Percentiles rank a stretch among this genome's conserved stretches.
These are phyloP conservation scores for Eremothecium coryli DNA, from an alignment of 1,139 yeast species.

Conservation along the genomic window DNA sequence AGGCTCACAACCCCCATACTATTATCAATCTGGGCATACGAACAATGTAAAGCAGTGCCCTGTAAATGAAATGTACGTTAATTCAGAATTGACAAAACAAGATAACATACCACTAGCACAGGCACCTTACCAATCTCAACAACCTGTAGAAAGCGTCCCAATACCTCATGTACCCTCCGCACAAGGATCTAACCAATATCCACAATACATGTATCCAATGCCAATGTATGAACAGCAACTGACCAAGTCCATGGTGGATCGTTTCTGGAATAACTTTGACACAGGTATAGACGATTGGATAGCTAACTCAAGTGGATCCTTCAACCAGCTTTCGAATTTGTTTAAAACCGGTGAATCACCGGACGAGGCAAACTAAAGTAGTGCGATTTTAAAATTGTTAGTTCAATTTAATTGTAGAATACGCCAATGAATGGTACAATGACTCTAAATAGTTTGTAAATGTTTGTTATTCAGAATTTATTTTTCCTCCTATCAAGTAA, in stretches of 20 bases:
- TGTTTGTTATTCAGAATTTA: no score
- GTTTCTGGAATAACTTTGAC: slow-evolving; percentile 9
- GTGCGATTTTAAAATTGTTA: not conserved
- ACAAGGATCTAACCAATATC: not conserved
- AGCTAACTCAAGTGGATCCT: slow-evolving; percentile 1
- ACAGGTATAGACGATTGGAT: slow-evolving; percentile 5
- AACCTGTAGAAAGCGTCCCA: not conserved
- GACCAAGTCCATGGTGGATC: slow-evolving; percentile 7
- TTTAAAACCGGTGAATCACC: slow-evolving; percentile 2
- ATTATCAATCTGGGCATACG: not conserved
- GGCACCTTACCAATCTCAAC: not conserved
- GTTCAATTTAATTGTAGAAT: no score
- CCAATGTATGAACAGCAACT: not conserved
- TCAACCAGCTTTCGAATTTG: slow-evolving; percentile 3
- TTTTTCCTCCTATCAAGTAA: no score
- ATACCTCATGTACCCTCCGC: not conserved
- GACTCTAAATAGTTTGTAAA: no score
- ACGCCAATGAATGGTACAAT: no score
- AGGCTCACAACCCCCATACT: not conserved
- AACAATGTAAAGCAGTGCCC: not conserved
- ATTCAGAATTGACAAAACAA: not conserved
- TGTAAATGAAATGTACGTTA: not conserved
- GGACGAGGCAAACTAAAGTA: not conserved
- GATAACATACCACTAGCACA: not conserved
- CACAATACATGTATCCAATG: not conserved